Conservation (phyloP, 2,329 filamentous ascomycete genomes). For the Aspergillus sp. region DNA sequence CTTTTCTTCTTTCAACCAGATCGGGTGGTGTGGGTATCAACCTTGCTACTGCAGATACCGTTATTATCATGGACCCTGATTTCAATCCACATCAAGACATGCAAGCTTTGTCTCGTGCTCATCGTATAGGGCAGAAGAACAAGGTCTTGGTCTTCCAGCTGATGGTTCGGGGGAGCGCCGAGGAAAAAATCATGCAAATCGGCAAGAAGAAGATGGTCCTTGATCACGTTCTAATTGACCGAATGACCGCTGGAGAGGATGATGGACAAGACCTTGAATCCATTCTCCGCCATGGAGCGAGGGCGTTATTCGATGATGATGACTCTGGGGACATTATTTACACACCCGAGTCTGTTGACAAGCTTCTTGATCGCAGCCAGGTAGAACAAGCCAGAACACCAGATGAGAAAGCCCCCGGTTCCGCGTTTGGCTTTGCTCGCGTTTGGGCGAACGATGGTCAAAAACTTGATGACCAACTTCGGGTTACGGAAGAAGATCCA, state of each 20-base stretch:
- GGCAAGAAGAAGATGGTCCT: slow-evolving; percentile 94
- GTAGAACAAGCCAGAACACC: slow-evolving; percentile 69
- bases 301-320: slow-evolving; percentile 78
- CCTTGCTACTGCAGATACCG: slow-evolving; percentile 91
- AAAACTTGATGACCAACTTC: slow-evolving; percentile 63
- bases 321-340: slow-evolving; percentile 73
- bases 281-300: slow-evolving; percentile 82
- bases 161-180: slow-evolving; percentile 82
- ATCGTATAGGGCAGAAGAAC: slow-evolving; percentile 93
- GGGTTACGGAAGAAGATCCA: slow-evolving; percentile 49
- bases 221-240: slow-evolving; percentile 91
- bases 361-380: slow-evolving; percentile 81
- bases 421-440: slow-evolving; percentile 83
- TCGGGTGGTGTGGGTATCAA: slow-evolving; percentile 98
- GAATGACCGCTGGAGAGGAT: slow-evolving; percentile 81
- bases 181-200: slow-evolving; percentile 95
- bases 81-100: slow-evolving; percentile 99
- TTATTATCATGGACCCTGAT: slow-evolving; percentile 95
- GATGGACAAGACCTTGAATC: slow-evolving; percentile 78
- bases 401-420: slow-evolving; percentile 67
- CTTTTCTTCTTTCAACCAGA: slow-evolving; percentile 88
- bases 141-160: slow-evolving; percentile 95
- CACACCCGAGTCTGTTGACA: slow-evolving; percentile 78
- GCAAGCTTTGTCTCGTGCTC: slow-evolving; percentile 88
- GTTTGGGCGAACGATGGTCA: slow-evolving; percentile 87